Evolutionary conservation across 2,329 filamentous ascomycete species (phyloP).

Genomic region (Fusarium pilosicola): DNA sequence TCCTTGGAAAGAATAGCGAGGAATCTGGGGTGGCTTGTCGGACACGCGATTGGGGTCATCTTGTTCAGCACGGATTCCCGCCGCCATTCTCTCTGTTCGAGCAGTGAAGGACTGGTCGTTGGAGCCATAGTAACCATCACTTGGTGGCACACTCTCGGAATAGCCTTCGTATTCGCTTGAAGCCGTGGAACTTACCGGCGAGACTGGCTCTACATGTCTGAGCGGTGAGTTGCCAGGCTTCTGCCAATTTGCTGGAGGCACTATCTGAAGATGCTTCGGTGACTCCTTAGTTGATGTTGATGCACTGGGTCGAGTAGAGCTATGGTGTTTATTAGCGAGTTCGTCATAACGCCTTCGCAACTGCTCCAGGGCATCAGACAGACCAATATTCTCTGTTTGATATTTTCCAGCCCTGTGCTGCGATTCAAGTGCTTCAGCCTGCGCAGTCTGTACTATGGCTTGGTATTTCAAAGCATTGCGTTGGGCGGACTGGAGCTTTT

Average conservation of each 20-base stretch:
- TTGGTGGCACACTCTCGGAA: not conserved
- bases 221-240: not conserved
- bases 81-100: not conserved
- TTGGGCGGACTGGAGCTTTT: not conserved
- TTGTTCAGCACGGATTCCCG: not conserved
- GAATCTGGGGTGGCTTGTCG: not conserved
- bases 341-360: not conserved
- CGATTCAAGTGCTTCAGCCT: not conserved
- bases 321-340: not conserved
- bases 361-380: not conserved
- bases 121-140: not conserved
- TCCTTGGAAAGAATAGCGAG: not conserved
- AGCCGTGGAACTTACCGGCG: not conserved
- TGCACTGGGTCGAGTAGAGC: not conserved
- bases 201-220: not conserved
- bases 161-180: not conserved
- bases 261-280: not conserved
- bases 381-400: not conserved
- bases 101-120: not conserved
- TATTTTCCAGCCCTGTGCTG: not conserved
- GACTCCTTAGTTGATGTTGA: not conserved
- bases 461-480: not conserved
- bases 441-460: not conserved
- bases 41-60: not conserved
- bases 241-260: not conserved